These are phyloP conservation scores for Populus hybrid DNA, from an alignment of 441 rosid genomes.

Conservation along the genomic window DNA sequence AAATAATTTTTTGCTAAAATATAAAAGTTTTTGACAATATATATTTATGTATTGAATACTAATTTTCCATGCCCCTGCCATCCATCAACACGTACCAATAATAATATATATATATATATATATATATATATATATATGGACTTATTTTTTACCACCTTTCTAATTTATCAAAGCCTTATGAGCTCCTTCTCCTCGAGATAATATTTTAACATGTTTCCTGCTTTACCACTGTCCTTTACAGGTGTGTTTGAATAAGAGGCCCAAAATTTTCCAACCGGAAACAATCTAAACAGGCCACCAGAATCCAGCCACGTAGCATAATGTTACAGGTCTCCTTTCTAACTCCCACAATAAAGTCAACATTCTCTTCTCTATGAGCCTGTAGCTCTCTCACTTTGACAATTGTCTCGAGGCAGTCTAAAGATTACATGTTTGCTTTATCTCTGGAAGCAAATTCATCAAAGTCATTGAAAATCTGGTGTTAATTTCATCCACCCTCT, in stretches of 20 bases:
- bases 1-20: background rate
- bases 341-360: conserved; percentile 34
- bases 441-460: conserved; percentile 22
- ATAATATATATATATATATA: no score
- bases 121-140: no score
- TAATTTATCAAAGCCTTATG: no score
- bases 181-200: background rate
- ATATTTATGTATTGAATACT: no score
- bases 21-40: no score
- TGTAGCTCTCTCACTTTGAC: conserved; percentile 14
- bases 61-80: no score
- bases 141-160: no score
- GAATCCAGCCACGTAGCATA: conserved; percentile 25
- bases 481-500: conserved; percentile 43
- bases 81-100: no score
- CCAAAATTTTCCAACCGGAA: background rate
- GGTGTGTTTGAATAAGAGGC: background rate
- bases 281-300: conserved; percentile 13
- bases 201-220: background rate
- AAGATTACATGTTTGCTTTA: background rate
- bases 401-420: conserved; percentile 16
- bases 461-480: conserved; percentile 44
- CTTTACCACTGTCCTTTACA: background rate
- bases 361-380: conserved; percentile 3
- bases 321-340: conserved; percentile 11